Evolutionary conservation across 139 green algal genomes (phyloP), one percentile per base, ranked within the genome.

Genomic region (Chlorella vulgaris): DNA sequence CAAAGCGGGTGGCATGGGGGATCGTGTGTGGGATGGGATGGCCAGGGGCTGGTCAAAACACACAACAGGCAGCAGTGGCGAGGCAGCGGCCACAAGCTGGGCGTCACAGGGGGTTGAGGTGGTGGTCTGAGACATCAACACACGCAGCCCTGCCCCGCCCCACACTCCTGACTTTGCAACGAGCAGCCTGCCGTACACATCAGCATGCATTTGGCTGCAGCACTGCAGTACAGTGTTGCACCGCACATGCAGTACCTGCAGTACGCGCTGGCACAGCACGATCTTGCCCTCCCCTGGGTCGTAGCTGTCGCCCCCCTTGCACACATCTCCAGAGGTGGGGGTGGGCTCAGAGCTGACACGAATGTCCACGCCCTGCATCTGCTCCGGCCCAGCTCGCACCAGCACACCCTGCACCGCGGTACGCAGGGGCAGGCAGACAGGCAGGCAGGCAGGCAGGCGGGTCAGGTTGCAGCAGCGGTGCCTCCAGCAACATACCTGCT

Each of bases 301-400:
- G n/a, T 66, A 67, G 18, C 33, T 76, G 47, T 55, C 38, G 31
- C 36, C 42, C 2, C 51, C 66, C 21, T 43, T 67, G 63, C 76
- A 82, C 43, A 69, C 7, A 0, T 36, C 33, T 47, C 66, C 66
- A 10, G 47, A 2, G 2, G 65, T 43, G 33, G 66, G 50, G 35
- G 47, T 47, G 26, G 43, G 47, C 8, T 24, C 33, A 5, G 62
- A 36, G 28, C 65, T 36, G 24, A 83, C 65, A 4, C 65, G 77
- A 19, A 83, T 55, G 10, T 58, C 36, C 65, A 83, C 77, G 2
- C n/a, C 36, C 36, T 13, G 7, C 77, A 83, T 76, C 29, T 82
- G 73, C 73, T 53, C 10, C 2, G 76, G 40, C 31, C 76, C 76
- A 0, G 62, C 76, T 3, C 43, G 47, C n/a, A 82, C 38, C 76